Evolutionary conservation across 2,329 filamentous ascomycete genomes (phyloP).

Genomic region (Ceratocystis huliohia): DNA sequence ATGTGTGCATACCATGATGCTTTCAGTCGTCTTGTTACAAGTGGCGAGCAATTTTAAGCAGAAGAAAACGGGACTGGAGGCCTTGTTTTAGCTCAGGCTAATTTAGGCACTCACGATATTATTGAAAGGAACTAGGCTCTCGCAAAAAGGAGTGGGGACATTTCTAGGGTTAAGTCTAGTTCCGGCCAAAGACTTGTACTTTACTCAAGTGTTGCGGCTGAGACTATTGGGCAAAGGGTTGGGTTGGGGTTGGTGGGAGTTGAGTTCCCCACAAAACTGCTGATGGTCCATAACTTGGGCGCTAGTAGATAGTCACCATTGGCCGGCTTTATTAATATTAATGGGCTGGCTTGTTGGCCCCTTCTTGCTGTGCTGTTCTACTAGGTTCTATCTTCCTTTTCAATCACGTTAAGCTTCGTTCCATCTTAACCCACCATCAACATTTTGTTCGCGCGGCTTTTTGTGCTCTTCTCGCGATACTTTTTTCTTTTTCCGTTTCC

Average conservation of each 20-base stretch:
- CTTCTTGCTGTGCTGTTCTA: background rate
- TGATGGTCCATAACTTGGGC: background rate
- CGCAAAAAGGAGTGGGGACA: background rate
- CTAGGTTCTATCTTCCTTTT: background rate
- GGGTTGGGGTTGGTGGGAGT: background rate
- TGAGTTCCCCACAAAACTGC: constrained; percentile 1
- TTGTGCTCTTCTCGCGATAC: background rate
- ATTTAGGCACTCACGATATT: constrained; percentile 1
- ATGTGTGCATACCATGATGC: background rate
- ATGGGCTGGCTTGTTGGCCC: background rate
- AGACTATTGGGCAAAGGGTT: background rate
- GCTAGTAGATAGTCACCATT: background rate
- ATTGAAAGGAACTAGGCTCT: background rate
- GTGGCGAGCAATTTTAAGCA: background rate
- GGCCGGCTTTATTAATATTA: background rate
- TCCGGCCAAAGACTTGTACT: too few species aligned
- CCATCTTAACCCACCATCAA: background rate
- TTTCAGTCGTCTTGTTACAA: background rate
- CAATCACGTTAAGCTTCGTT: background rate
- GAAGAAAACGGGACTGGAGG: background rate
- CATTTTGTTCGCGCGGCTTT: background rate
- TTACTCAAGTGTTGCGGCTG: background rate
- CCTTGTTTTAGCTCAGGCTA: background rate
- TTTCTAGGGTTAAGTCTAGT: too few species aligned
- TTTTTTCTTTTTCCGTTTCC: background rate